phyloP scores from a whole-genome alignment of 805 yeast genomes.

The Starmera pachycereana region DNA sequence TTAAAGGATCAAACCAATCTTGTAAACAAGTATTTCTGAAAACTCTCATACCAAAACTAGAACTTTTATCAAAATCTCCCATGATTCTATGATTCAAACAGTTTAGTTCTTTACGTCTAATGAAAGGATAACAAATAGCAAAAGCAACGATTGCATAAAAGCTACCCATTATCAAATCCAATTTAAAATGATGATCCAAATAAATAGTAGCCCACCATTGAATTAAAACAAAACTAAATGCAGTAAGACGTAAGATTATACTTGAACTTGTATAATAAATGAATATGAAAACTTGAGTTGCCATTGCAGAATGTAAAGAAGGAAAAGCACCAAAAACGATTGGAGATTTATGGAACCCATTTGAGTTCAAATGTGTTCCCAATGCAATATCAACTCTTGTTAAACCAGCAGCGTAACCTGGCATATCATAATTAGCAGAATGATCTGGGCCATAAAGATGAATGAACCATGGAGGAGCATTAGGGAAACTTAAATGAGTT shows the following conservation, averaged over 20 bases:
- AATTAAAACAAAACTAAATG: conserved; percentile 33
- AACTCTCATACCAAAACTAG: conserved; percentile 58
- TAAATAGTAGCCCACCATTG: conserved; percentile 77
- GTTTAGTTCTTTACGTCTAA: conserved; percentile 22
- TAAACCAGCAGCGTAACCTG: conserved; percentile 64
- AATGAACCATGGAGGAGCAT: conserved; percentile 70
- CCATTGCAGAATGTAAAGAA: conserved; percentile 58
- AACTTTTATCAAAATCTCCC: conserved; percentile 30
- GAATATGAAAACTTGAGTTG: conserved; percentile 32
- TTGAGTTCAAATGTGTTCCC: conserved; percentile 48
- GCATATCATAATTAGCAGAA: conserved; percentile 47
- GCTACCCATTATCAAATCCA: conserved; percentile 49
- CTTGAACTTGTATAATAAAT: conserved; percentile 32
- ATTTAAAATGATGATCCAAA: conserved; percentile 61
- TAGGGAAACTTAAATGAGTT: conserved; percentile 55
- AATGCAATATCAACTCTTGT: conserved; percentile 53
- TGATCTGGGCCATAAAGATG: conserved; percentile 48
- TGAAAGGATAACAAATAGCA: conserved; percentile 27
- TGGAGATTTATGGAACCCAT: conserved; percentile 58
- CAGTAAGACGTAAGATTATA: conserved; percentile 18
- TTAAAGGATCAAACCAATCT: conserved; percentile 42
- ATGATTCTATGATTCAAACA: conserved; percentile 23
- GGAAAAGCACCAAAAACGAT: conserved; percentile 62
- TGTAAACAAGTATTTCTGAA: conserved; percentile 35
- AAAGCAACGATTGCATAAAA: conserved; percentile 38